Evolutionary conservation across 2,329 filamentous ascomycete species (phyloP).

Genomic region (Pyrenochaeta sp.): DNA sequence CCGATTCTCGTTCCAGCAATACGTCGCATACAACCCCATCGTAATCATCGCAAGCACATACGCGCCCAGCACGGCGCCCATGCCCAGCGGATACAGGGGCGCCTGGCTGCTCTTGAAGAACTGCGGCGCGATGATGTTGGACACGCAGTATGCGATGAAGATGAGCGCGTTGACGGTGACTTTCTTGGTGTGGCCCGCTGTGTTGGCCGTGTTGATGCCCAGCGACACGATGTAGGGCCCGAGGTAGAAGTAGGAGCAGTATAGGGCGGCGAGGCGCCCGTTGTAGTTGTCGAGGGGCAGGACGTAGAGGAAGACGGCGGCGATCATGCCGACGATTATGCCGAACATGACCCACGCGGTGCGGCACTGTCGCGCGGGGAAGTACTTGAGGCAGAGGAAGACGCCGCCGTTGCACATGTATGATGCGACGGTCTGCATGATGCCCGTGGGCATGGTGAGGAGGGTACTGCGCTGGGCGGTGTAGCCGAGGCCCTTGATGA

Average conservation of each 20-base stretch:
- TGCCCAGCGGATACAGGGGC: conserved; percentile 43
- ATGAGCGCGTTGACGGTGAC: conserved; percentile 45
- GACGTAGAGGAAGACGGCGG: conserved; percentile 35
- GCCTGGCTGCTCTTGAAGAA: conserved; percentile 49
- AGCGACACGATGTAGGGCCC: conserved; percentile 19
- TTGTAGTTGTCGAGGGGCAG: conserved; percentile 33
- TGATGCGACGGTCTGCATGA: conserved; percentile 43
- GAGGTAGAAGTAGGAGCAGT: conserved; percentile 34
- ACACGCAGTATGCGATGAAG: conserved; percentile 50
- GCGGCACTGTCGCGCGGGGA: conserved; percentile 22
- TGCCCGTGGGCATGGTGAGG: conserved; percentile 36
- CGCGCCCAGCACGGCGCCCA: conserved; percentile 26
- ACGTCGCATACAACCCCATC: conserved; percentile 36
- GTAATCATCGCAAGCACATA: conserved; percentile 32
- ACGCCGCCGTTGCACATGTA: conserved; percentile 51
- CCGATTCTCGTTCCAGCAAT: conserved; percentile 43
- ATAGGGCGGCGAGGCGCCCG: conserved; percentile 38
- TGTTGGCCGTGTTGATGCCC: conserved; percentile 22
- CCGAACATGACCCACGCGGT: conserved; percentile 38
- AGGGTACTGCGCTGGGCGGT: conserved; percentile 35
- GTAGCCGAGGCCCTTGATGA: conserved; percentile 46
- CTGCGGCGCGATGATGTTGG: conserved; percentile 51
- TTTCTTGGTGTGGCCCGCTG: conserved; percentile 48
- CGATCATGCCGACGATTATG: conserved; percentile 34
- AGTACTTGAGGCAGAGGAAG: conserved; percentile 39